These are phyloP conservation scores for Testicularia cyperi DNA, from an alignment of 1,284 basidiomycete species.

Conservation along the genomic window DNA sequence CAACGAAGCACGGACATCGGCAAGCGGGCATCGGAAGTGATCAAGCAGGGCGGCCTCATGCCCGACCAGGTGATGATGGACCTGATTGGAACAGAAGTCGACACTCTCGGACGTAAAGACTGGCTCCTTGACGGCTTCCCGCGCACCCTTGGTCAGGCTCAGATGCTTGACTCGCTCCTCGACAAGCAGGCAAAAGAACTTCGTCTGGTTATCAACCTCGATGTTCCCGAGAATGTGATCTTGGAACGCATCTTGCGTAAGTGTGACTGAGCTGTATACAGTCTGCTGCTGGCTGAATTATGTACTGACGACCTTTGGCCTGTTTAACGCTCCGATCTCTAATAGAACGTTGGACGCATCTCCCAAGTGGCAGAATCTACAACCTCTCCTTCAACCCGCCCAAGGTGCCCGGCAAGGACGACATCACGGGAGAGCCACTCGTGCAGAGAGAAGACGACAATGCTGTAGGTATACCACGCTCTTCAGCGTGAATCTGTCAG, in stretches of 20 bases:
- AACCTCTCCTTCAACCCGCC: slow-evolving; percentile 71
- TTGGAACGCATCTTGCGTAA: slow-evolving; percentile 76
- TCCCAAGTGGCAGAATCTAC: slow-evolving; percentile 88
- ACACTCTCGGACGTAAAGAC: slow-evolving; percentile 62
- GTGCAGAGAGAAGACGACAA: slow-evolving; percentile 89
- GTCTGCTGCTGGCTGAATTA: background rate
- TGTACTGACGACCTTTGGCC: background rate
- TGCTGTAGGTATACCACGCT: slow-evolving; percentile 64
- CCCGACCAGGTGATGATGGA: slow-evolving; percentile 57
- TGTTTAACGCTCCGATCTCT: background rate
- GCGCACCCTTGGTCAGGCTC: slow-evolving; percentile 83
- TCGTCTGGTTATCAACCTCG: slow-evolving; percentile 84
- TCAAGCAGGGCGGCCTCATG: slow-evolving; percentile 53
- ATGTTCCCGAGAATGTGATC: slow-evolving; percentile 87
- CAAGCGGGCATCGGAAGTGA: slow-evolving; percentile 38
- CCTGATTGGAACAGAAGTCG: slow-evolving; percentile 41
- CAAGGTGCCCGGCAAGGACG: slow-evolving; percentile 80
- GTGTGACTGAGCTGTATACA: background rate
- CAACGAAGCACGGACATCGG: slow-evolving; percentile 43
- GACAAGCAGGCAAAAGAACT: slow-evolving; percentile 60
- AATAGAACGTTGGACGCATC: slow-evolving; percentile 78
- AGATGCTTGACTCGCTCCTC: slow-evolving; percentile 70
- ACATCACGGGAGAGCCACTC: slow-evolving; percentile 86
- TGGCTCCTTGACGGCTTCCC: slow-evolving; percentile 98
- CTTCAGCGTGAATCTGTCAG: no score